Base-by-base conservation (phyloP, 108 stramenopile species). In the Aurantiochytrium sp. region DNA sequence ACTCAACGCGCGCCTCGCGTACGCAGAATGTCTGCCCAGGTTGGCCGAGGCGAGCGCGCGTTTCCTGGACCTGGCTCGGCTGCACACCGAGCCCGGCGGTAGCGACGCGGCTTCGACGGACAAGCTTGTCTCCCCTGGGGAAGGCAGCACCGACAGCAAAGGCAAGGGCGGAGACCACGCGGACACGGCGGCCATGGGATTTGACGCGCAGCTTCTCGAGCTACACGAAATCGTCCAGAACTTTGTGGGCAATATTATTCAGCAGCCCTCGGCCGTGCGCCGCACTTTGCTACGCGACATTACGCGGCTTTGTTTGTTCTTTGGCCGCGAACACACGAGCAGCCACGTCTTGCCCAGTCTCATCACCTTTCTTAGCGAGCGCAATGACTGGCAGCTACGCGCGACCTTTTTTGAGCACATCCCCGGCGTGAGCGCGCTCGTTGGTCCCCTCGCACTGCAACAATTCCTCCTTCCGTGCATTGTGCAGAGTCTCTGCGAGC, bases 281-380 rank as follows among this genome's bases (percentile, higher is more conserved):
- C 95, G 93, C 52, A 95, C 96, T 39, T 89, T 98, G 59, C 90
- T 98, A 55, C 31, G 85, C 39, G 94, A 95, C 87, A 88, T 99
- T 87, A 91, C 93, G 10, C 90, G 95, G 55, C 90, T 99, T 32
- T 97, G 97, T 86, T 90, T 94, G 68, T 98, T 99, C 88, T 97
- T 99, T 90, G 97, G 97, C 4, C 90, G 90, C 73, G 97, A 97
- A 45, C 92, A 92, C 65, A 94, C 96, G 85, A 92, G 95, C 4
- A 96, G 95, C 88, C 90, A 93, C 55, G 93, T 99, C 37, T 85
- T 99, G 85, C 97, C 98, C 3, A 95, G 96, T 52, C 91, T 97
- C 32, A 89, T 99, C 85, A 94, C 97, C 2, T 97, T 97, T 87
- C 94, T 97, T 37, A 97, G 97, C 89, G 97, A 98, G 89, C 88